Conservation (phyloP, 495 filamentous ascomycete genomes). For the Xylaria grammica region DNA sequence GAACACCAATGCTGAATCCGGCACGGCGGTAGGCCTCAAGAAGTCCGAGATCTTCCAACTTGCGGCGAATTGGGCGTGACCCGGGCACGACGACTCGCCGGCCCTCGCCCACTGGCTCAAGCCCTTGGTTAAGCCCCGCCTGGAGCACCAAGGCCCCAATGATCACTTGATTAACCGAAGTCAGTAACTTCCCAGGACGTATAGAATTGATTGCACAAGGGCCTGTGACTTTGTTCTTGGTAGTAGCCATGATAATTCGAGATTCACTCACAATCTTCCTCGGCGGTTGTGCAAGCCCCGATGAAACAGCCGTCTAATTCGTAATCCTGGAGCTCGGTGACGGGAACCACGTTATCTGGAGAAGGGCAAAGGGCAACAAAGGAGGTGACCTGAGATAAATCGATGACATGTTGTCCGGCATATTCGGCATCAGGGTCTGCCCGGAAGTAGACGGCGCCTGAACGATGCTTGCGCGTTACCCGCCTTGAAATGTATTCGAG, state of each 20-base stretch:
- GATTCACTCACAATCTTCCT: conserved; percentile 42
- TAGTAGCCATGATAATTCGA: conserved; percentile 20
- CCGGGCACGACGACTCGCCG: conserved; percentile 42
- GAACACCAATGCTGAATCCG: conserved; percentile 49
- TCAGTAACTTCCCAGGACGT: too few species aligned
- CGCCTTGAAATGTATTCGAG: conserved; percentile 42
- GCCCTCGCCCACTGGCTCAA: neutral
- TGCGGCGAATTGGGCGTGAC: conserved; percentile 43
- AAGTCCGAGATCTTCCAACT: conserved; percentile 42
- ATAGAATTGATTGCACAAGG: too few species aligned
- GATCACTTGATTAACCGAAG: neutral
- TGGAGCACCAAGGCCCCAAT: neutral
- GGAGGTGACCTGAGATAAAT: conserved; percentile 44
- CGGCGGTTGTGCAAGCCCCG: conserved; percentile 55
- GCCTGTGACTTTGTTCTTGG: conserved; percentile 36
- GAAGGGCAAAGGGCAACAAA: conserved; percentile 48
- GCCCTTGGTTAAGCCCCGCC: neutral
- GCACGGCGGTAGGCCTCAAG: conserved; percentile 45
- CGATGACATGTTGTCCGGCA: conserved; percentile 41
- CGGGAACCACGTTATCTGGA: conserved; percentile 55
- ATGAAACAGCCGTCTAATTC: conserved; percentile 54
- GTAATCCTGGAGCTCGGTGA: conserved; percentile 36
- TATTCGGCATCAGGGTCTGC: conserved; percentile 49
- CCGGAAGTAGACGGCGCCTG: conserved; percentile 38
- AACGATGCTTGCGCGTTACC: conserved; percentile 40